These are phyloP conservation scores for Stephania yunnanensis DNA, from an alignment of 164 flowering plant species.

Conservation along the genomic window DNA sequence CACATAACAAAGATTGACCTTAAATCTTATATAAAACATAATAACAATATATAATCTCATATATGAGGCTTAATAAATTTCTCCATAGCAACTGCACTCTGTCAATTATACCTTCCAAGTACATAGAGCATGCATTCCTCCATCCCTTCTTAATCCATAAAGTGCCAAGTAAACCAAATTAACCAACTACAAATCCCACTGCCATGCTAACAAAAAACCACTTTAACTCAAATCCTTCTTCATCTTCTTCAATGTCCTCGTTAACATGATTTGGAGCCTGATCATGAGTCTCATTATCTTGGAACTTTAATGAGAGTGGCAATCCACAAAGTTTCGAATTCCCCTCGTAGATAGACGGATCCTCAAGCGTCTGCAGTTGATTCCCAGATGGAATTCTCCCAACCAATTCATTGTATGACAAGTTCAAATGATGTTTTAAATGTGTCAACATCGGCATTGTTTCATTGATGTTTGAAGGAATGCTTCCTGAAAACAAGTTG, in stretches of 20 bases:
- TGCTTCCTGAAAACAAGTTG: not conserved
- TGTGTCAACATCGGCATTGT: not conserved
- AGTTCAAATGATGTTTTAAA: not conserved
- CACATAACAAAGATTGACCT: no score
- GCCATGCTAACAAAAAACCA: not conserved
- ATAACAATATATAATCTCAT: no score
- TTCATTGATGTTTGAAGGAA: not conserved
- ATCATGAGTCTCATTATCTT: not conserved
- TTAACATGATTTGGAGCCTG: not conserved
- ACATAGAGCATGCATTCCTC: not conserved
- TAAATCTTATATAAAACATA: no score
- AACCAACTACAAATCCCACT: not conserved
- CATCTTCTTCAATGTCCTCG: not conserved
- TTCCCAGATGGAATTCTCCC: conserved; percentile 4
- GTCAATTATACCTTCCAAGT: not conserved
- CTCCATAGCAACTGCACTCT: not conserved
- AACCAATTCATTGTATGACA: conserved; percentile 6
- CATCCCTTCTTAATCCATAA: not conserved
- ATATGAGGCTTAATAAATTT: no score
- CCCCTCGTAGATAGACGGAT: not conserved
- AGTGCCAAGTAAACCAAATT: conserved; percentile 1
- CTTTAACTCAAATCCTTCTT: not conserved
- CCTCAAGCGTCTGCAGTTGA: conserved; percentile 1
- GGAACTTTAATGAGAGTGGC: not conserved
- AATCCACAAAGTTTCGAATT: conserved; percentile 7